Conservation (phyloP, 495 filamentous ascomycete genomes). For the Symbiotaphrina buchneri region DNA sequence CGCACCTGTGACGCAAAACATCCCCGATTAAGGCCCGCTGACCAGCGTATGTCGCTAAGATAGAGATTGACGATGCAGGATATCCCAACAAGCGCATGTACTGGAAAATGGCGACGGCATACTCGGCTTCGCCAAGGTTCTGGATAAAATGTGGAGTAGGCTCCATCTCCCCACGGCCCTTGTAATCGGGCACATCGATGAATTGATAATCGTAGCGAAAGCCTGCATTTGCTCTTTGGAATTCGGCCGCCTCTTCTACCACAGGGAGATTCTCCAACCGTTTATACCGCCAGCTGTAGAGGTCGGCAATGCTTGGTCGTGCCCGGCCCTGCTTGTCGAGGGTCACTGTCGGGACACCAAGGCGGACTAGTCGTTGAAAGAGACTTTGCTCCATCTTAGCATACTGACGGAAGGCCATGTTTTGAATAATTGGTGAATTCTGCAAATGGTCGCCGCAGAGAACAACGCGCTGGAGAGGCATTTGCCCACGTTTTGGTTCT, state of each 20-base stretch:
- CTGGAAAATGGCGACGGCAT: slow-evolving; percentile 83
- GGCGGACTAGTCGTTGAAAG: slow-evolving; percentile 71
- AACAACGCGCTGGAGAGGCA: slow-evolving; percentile 67
- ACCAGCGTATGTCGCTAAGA: slow-evolving; percentile 88
- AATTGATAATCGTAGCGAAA: slow-evolving; percentile 93
- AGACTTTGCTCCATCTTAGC: slow-evolving; percentile 90
- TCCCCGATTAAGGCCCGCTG: slow-evolving; percentile 80
- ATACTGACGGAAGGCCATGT: slow-evolving; percentile 87
- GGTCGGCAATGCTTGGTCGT: slow-evolving; percentile 60
- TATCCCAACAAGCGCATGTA: slow-evolving; percentile 97
- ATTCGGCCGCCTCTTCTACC: slow-evolving; percentile 44
- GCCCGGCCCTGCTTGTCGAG: slow-evolving; percentile 88
- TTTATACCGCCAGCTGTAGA: slow-evolving; percentile 89
- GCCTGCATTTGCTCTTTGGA: slow-evolving; percentile 67
- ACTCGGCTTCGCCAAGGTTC: slow-evolving; percentile 93
- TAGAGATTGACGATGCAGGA: slow-evolving; percentile 73
- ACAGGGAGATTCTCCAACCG: slow-evolving; percentile 58
- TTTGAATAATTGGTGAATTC: slow-evolving; percentile 90
- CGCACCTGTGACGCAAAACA: slow-evolving; percentile 69
- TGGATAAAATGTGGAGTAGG: slow-evolving; percentile 94
- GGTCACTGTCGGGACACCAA: slow-evolving; percentile 74
- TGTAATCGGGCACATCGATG: slow-evolving; percentile 88
- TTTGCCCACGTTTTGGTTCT: slow-evolving; percentile 47
- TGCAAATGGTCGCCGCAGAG: slow-evolving; percentile 91
- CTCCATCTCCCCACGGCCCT: slow-evolving; percentile 69